phyloP scores from a whole-genome alignment of 2,329 filamentous ascomycete genomes.

The Colletotrichum cordylinicola region DNA sequence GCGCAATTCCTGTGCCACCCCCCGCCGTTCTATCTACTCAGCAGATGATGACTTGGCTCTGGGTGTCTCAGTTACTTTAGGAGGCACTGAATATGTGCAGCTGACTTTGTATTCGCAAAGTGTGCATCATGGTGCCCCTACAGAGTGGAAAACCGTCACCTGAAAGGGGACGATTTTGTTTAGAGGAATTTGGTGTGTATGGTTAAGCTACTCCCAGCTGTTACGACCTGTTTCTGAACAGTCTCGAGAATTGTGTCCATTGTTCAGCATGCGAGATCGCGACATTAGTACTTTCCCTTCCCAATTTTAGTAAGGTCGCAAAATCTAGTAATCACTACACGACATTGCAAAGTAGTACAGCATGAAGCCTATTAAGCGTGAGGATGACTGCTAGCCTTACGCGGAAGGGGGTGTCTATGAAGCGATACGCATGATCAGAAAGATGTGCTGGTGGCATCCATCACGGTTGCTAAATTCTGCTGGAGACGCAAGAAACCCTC shows the following conservation, averaged over 20 bases:
- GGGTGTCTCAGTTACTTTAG: too few relatives aligned
- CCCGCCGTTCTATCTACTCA: too few relatives aligned
- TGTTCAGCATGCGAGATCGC: not conserved
- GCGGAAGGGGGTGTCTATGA: not conserved
- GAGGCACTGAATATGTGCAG: too few relatives aligned
- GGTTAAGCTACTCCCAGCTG: too few relatives aligned
- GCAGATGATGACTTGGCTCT: too few relatives aligned
- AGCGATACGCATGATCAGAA: not conserved
- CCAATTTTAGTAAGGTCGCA: not conserved
- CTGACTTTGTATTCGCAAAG: too few relatives aligned
- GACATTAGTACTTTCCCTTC: not conserved
- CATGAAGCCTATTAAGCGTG: not conserved
- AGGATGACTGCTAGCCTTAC: not conserved
- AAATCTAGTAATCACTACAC: not conserved
- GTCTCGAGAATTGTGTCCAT: fast-evolving
- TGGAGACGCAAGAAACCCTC: not conserved
- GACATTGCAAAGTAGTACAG: not conserved
- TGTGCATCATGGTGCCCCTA: too few relatives aligned
- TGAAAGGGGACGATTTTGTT: too few relatives aligned
- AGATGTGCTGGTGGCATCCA: not conserved
- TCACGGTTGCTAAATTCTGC: not conserved
- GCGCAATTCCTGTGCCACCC: too few relatives aligned
- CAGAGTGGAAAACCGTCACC: too few relatives aligned
- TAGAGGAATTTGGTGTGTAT: too few relatives aligned
- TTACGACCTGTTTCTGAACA: too few relatives aligned